Evolutionary conservation across 2,329 filamentous ascomycete species (phyloP).

Genomic region (Microdochium nivale): DNA sequence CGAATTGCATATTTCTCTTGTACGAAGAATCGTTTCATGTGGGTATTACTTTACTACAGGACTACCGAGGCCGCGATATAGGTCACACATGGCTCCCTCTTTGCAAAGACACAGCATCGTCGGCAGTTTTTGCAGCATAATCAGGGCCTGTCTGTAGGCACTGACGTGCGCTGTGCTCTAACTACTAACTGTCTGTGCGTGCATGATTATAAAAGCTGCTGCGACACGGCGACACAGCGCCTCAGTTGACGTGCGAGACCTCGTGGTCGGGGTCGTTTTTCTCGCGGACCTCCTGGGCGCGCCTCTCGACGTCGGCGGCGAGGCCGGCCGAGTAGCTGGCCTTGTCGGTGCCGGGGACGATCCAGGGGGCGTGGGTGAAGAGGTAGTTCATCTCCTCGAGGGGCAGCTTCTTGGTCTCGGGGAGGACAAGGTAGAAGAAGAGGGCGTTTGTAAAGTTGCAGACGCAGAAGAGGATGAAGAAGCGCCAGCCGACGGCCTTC

Average conservation of each 20-base stretch:
- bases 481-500: slow-evolving; percentile 41
- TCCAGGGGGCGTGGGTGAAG: slow-evolving; percentile 53
- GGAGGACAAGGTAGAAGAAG: slow-evolving; percentile 53
- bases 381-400: slow-evolving; percentile 61
- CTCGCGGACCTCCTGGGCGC: slow-evolving; percentile 46
- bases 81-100: no score
- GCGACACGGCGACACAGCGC: neutral
- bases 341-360: slow-evolving; percentile 49
- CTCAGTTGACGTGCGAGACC: neutral
- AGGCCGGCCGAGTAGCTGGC: slow-evolving; percentile 35
- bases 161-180: no score
- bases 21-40: no score
- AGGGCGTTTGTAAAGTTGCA: slow-evolving; percentile 47
- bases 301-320: slow-evolving; percentile 46
- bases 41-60: neutral
- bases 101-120: no score
- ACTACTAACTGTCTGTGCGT: no score
- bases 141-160: no score
- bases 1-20: no score
- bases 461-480: slow-evolving; percentile 52
- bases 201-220: neutral
- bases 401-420: slow-evolving; percentile 54
- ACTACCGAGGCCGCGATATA: neutral
- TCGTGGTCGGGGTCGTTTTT: slow-evolving; percentile 24
- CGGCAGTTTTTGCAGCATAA: no score